A percentile compares a stretch with the other conserved stretches of the same genome.
These are phyloP conservation scores for Saccharomycopsis selenospora DNA, from an alignment of 805 yeast genomes.

Conservation along the genomic window DNA sequence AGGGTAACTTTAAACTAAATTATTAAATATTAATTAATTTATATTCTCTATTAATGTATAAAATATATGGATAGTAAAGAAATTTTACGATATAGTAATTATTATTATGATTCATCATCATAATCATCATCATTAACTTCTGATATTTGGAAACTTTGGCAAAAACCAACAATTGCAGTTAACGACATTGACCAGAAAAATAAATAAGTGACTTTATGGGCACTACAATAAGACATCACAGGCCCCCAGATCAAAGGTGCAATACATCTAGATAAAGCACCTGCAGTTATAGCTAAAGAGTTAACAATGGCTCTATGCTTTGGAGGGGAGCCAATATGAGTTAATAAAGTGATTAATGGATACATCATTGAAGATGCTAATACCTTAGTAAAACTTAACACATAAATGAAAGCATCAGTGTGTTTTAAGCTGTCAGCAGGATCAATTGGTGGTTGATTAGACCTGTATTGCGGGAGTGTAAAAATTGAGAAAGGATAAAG, in stretches of 20 bases:
- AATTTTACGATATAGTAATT: no score
- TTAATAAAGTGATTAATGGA: constrained; percentile 46
- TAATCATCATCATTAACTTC: constrained; percentile 23
- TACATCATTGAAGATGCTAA: constrained; percentile 40
- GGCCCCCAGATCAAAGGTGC: constrained; percentile 55
- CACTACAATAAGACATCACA: constrained; percentile 33
- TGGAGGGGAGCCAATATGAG: constrained; percentile 48
- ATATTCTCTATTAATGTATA: no score
- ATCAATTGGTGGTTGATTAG: constrained; percentile 22
- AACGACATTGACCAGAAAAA: constrained; percentile 23
- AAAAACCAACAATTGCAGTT: constrained; percentile 12
- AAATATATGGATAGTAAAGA: no score
- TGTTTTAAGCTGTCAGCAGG: constrained; percentile 14
- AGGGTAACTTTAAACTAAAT: no score
- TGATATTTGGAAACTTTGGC: constrained; percentile 23
- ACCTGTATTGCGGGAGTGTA: constrained; percentile 31
- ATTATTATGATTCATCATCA: no score
- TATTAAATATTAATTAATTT: no score
- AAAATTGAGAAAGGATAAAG: constrained; percentile 42
- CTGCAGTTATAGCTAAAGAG: constrained; percentile 46
- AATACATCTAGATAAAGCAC: constrained; percentile 47
- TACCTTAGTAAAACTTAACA: constrained; percentile 31
- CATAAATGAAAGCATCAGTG: constrained; percentile 24
- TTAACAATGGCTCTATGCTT: constrained; percentile 53
- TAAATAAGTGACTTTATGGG: constrained; percentile 30